These are phyloP conservation scores for Saccharomycopsis sp. DNA, from an alignment of 805 yeast species.

Conservation along the genomic window DNA sequence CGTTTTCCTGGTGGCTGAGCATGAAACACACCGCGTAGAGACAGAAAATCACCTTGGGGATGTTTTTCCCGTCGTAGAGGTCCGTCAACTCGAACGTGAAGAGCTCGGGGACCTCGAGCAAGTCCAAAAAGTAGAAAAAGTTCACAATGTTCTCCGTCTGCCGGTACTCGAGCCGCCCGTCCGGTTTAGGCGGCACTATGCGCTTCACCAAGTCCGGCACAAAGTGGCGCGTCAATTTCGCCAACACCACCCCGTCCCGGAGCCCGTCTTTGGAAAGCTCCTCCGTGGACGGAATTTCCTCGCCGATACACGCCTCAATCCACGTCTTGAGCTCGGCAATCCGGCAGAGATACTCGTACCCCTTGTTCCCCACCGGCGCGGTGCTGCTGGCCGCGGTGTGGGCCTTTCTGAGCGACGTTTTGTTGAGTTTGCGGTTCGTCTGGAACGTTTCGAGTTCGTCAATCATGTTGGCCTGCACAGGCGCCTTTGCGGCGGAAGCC, in stretches of 20 bases:
- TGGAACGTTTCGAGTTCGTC: constrained; percentile 12
- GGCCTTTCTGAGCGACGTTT: constrained; percentile 8
- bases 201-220: constrained; percentile 56
- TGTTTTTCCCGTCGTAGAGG: constrained; percentile 81
- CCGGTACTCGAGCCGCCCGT: constrained; percentile 60
- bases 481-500: background rate
- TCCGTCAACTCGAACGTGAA: constrained; percentile 91
- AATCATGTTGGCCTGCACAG: background rate
- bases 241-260: constrained; percentile 79
- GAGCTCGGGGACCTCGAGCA: constrained; percentile 73
- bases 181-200: constrained; percentile 46
- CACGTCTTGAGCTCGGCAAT: constrained; percentile 73
- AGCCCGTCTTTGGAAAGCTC: constrained; percentile 55
- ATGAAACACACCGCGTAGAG: constrained; percentile 81
- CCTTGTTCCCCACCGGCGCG: constrained; percentile 27
- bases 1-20: constrained; percentile 46
- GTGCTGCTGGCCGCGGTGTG: constrained; percentile 7
- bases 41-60: constrained; percentile 92
- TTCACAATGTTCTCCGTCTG: constrained; percentile 89
- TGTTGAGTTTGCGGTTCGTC: constrained; percentile 8
- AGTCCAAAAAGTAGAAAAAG: constrained; percentile 65
- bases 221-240: constrained; percentile 66
- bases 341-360: constrained; percentile 75
- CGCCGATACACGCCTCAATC: constrained; percentile 62
- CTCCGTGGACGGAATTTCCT: constrained; percentile 47